Percentiles rank a stretch among this genome's conserved stretches.
Conservation (phyloP, 1,139 yeast genomes). For the Blastobotrys serpentis region DNA sequence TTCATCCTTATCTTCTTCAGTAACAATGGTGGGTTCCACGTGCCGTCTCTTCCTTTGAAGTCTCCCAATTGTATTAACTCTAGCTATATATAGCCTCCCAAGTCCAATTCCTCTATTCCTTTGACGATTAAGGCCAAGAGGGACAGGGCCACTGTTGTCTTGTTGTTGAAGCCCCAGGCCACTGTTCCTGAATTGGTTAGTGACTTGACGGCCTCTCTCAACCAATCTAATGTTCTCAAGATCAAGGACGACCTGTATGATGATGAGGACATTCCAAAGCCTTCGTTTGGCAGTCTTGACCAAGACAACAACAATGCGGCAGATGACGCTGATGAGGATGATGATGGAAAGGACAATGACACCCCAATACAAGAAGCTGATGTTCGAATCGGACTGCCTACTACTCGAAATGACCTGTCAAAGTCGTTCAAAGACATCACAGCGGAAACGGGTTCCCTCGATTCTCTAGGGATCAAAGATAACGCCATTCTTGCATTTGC, state of each 20-base stretch:
- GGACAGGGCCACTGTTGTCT: constrained; percentile 18
- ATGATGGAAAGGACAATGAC: background rate
- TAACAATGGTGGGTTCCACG: too few species aligned
- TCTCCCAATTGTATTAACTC: too few species aligned
- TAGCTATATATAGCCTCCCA: too few species aligned
- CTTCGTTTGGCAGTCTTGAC: constrained; percentile 24
- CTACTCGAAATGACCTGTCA: constrained; percentile 16
- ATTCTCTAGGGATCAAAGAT: constrained; percentile 23
- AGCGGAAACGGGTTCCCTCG: constrained; percentile 18
- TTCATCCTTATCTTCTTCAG: too few species aligned
- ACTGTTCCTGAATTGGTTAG: constrained; percentile 16
- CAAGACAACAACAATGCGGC: constrained; percentile 13
- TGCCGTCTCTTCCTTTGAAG: too few species aligned
- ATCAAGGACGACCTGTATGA: constrained; percentile 1
- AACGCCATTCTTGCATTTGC: constrained; percentile 23
- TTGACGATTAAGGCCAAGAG: constrained; percentile 23
- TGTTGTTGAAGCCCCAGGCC: constrained; percentile 16
- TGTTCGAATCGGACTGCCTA: constrained; percentile 24
- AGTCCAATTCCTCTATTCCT: constrained; percentile 1
- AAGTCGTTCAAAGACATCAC: constrained; percentile 25
- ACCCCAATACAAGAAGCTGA: constrained; percentile 9
- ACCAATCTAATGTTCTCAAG: constrained; percentile 18
- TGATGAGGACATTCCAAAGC: constrained; percentile 27
- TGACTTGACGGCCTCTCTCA: constrained; percentile 18
- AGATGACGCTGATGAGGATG: constrained; percentile 6